phyloP scores from a whole-genome alignment of 1,139 yeast species.

The Candida frijolesensis region DNA sequence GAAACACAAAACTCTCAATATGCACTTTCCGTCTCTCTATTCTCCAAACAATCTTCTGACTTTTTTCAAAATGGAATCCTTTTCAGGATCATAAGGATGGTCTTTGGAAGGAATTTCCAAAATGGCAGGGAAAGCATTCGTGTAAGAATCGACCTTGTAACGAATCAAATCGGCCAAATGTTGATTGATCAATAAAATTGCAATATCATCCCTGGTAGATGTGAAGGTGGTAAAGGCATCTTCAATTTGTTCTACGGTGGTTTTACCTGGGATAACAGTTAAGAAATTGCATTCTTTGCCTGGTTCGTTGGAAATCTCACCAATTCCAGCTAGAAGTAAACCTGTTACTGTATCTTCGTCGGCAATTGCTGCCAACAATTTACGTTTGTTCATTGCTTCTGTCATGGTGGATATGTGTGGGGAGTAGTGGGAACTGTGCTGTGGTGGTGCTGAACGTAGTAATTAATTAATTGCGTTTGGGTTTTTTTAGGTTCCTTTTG shows the following conservation, averaged over 20 bases:
- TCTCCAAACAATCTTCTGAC: constrained; percentile 96
- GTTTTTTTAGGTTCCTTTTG: no score
- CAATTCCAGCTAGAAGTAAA: constrained; percentile 91
- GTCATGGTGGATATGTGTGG: constrained; percentile 13
- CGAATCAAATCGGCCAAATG: constrained; percentile 93
- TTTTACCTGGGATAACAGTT: constrained; percentile 78
- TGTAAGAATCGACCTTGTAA: constrained; percentile 75
- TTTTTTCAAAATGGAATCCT: constrained; percentile 91
- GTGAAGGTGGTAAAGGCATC: constrained; percentile 78
- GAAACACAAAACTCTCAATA: not conserved
- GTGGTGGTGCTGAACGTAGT: not conserved
- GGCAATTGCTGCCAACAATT: constrained; percentile 87
- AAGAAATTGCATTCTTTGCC: constrained; percentile 79
- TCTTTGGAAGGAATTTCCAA: constrained; percentile 97
- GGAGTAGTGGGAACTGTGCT: constrained; percentile 12
- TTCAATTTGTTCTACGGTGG: constrained; percentile 75
- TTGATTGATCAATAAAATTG: constrained; percentile 89
- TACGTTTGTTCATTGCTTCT: constrained; percentile 63
- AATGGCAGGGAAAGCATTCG: constrained; percentile 94
- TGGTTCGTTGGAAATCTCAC: constrained; percentile 70
- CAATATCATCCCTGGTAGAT: constrained; percentile 80
- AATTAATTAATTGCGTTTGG: no score
- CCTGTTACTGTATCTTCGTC: constrained; percentile 99
- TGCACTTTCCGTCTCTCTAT: constrained; percentile 27
- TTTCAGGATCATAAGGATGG: constrained; percentile 97